A percentile compares a stretch with the other conserved stretches of the same genome.
Conservation (phyloP, 257 asterid genomes). For the Solanum tarapatanum region DNA sequence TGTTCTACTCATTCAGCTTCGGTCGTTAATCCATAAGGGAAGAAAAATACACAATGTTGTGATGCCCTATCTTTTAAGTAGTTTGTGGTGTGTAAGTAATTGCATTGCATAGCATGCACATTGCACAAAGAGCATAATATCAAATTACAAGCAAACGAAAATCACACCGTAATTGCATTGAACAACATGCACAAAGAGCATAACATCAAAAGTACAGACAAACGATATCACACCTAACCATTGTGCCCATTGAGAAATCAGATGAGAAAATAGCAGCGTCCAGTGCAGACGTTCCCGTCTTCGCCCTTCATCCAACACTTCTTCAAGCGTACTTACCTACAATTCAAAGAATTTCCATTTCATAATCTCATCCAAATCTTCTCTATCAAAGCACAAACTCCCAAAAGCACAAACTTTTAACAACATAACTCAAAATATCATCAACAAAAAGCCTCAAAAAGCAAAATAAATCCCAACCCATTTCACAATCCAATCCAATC, state of each 20-base stretch:
- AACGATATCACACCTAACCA: constrained; percentile 62
- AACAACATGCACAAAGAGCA: not conserved
- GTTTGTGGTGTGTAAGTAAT: not conserved
- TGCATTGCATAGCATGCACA: not conserved
- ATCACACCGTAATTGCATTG: constrained; percentile 24
- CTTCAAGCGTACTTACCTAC: constrained; percentile 39
- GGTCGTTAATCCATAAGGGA: not conserved
- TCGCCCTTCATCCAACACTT: constrained; percentile 57
- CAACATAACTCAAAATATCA: not conserved
- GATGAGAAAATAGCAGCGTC: constrained; percentile 58
- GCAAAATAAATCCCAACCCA: not conserved
- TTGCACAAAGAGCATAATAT: not conserved
- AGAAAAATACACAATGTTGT: not conserved
- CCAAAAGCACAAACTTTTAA: not conserved
- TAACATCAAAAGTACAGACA: not conserved
- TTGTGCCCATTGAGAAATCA: constrained; percentile 94
- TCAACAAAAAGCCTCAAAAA: not conserved
- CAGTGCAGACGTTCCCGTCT: constrained; percentile 57
- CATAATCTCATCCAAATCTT: not conserved
- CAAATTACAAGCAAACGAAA: not conserved
- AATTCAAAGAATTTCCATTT: not conserved
- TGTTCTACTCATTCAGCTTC: not conserved
- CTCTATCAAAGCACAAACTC: not conserved
- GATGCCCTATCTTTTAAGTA: not conserved
- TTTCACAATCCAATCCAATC: not conserved